These are phyloP conservation scores for Auricularia heimuer DNA, from an alignment of 768 basidiomycete genomes.

Conservation along the genomic window DNA sequence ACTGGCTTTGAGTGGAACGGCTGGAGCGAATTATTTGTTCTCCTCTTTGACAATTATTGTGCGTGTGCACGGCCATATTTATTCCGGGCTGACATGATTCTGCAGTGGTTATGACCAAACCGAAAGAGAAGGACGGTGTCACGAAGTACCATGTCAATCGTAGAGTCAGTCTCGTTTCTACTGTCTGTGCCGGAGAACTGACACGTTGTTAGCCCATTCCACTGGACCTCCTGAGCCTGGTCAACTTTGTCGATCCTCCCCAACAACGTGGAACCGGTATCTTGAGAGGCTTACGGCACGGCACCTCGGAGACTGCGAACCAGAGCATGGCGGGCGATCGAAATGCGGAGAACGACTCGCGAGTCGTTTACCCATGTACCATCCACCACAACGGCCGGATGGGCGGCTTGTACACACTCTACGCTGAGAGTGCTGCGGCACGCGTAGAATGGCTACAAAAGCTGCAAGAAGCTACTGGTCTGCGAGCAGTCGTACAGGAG, in stretches of 20 bases:
- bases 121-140: constrained; percentile 65
- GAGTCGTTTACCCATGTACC: constrained; percentile 78
- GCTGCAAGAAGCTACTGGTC: constrained; percentile 75
- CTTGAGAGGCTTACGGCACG: constrained; percentile 47
- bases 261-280: constrained; percentile 67
- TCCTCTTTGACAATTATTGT: constrained; percentile 95
- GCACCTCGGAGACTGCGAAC: constrained; percentile 20
- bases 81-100: neutral
- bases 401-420: constrained; percentile 80
- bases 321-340: constrained; percentile 14
- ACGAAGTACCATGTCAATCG: constrained; percentile 73
- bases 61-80: constrained; percentile 20
- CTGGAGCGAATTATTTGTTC: constrained; percentile 82
- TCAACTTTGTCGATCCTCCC: constrained; percentile 72
- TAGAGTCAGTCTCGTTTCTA: constrained; percentile 39
- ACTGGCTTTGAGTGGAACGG: constrained; percentile 80
- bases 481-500: constrained; percentile 82
- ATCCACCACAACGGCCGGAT: constrained; percentile 82
- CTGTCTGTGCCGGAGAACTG: neutral
- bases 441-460: constrained; percentile 85
- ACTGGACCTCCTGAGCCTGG: constrained; percentile 77
- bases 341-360: constrained; percentile 48
- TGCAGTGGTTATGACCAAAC: constrained; percentile 82
- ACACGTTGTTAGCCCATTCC: constrained; percentile 65
- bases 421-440: constrained; percentile 68